These are phyloP conservation scores for Melaleuca quinquenervia DNA, from an alignment of 345 rosid genomes.

Conservation along the genomic window DNA sequence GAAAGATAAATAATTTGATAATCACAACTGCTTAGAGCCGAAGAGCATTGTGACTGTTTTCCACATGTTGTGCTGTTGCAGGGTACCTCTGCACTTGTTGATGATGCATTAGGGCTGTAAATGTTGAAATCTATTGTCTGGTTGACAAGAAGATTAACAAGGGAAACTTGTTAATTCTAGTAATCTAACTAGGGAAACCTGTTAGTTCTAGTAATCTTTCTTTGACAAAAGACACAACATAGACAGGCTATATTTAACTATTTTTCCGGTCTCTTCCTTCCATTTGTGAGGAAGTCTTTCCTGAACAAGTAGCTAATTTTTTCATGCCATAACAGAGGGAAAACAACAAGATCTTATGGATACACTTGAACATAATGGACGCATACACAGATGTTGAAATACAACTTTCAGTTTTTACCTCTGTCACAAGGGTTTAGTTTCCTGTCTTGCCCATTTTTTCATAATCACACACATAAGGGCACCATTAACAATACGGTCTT, in stretches of 20 bases:
- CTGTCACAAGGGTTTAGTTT: neutral
- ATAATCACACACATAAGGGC: neutral
- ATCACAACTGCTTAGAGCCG: constrained; percentile 43
- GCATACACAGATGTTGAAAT: neutral
- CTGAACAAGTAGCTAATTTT: neutral
- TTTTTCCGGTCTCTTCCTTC: neutral
- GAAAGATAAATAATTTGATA: constrained; percentile 62
- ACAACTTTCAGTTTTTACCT: neutral
- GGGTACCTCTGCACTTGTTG: constrained; percentile 47
- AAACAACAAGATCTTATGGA: neutral
- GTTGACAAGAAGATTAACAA: neutral
- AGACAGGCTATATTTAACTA: neutral
- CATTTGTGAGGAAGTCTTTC: neutral
- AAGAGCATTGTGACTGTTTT: constrained; percentile 30
- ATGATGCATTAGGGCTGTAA: constrained; percentile 60
- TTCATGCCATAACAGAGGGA: neutral
- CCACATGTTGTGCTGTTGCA: constrained; percentile 51
- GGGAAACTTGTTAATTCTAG: neutral
- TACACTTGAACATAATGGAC: neutral
- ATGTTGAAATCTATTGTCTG: constrained; percentile 49
- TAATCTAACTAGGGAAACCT: neutral
- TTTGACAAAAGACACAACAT: neutral
- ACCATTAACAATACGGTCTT: neutral
- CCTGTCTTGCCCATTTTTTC: neutral
- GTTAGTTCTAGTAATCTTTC: neutral